Conservation (phyloP, 2,329 filamentous ascomycete genomes). For the Blastomyces silverae region DNA sequence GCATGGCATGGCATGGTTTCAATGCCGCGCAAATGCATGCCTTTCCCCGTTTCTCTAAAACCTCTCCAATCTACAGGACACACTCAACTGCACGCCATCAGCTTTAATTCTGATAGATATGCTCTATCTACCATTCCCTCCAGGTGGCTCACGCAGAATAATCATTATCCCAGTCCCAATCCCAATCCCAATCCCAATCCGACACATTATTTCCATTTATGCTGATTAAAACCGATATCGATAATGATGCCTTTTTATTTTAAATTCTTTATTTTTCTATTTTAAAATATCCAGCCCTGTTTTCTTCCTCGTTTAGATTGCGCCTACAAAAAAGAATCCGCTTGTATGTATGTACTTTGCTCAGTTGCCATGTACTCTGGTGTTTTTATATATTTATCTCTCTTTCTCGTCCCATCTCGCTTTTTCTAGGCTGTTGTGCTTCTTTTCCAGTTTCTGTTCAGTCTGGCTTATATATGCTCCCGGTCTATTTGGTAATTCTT, state of each 20-base stretch:
- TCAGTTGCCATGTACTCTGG: background rate
- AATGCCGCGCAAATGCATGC: background rate
- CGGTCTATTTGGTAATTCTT: too few species aligned
- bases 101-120: background rate
- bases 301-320: background rate
- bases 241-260: background rate
- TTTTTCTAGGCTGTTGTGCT: constrained; percentile 2
- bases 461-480: too few species aligned
- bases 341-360: background rate
- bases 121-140: background rate
- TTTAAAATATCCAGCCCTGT: background rate
- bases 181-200: background rate
- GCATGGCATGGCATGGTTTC: background rate
- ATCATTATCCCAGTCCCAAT: background rate
- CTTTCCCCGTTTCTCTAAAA: background rate
- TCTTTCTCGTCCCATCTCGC: background rate
- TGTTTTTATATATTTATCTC: background rate
- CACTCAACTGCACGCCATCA: background rate
- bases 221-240: background rate
- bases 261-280: too few species aligned
- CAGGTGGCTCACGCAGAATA: background rate
- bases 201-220: background rate
- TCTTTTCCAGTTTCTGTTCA: background rate
- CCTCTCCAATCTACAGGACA: background rate
- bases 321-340: background rate